Evolutionary conservation across 1,139 yeast genomes (phyloP), one percentile per base, ranked within the genome.

Genomic region (Blastobotrys ciferrii): DNA sequence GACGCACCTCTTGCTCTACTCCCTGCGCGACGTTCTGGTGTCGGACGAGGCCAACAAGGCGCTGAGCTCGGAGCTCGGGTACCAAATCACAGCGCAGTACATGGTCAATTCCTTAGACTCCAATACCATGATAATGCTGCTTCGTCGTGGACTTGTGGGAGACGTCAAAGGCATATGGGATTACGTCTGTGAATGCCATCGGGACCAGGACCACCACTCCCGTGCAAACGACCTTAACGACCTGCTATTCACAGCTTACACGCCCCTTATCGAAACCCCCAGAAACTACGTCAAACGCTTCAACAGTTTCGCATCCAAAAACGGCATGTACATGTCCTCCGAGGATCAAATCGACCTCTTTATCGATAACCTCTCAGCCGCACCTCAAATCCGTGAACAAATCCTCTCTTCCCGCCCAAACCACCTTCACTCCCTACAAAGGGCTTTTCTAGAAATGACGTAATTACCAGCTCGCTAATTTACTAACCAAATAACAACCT

Each of bases 111-210:
- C 15, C 6, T 15, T 38, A 3, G 42, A 38, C n/a, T n/a, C 15
- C 25, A n/a, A 38, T 11, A 38, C 31, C 17, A 18, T 13, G 13
- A 15, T n/a, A 3, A 18, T 20, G n/a, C 31, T 38, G 4, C 30
- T 38, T 14, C n/a, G 13, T 25, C 30, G 31, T n/a, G 42, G 42
- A 12, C 19, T 38, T n/a, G 18, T 13, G n/a, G 42, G 42, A 6
- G 18, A 38, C 31, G 25, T 38, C 5, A 38, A 38, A 31, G 42
- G 31, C 20, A 38, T 38, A 4, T 38, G 42, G 42, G 42, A 38
- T 5, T 38, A 13, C 9, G 42, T 38, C 12, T n/a, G 4, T 4
- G 42, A n/a, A 11, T n/a, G n/a, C n/a, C n/a, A n/a, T n/a, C n/a
- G n/a, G n/a, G 19, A n/a, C 15, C 25, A 38, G 11, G 40, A 18